Evolutionary conservation across 2,329 filamentous ascomycete species (phyloP), one percentile per base, ranked within the genome.

Genomic region (Chrysoporthe deuterocubensis): DNA sequence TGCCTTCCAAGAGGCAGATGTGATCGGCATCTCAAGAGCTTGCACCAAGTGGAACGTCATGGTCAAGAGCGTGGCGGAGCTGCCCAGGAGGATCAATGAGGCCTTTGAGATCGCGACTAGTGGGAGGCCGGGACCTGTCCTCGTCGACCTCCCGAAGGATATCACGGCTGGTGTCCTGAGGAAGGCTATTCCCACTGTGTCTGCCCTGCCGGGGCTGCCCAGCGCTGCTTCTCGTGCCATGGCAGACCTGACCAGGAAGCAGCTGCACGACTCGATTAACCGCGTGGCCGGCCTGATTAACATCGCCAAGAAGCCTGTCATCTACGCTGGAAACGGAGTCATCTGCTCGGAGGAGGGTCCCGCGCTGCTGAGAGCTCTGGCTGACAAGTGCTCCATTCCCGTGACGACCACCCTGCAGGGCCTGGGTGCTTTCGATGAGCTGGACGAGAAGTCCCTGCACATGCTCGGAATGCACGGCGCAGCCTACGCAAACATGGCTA

Each of bases 31-130:
- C 79, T 97, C 93, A 44, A 88, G 95, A 75, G 90, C 94, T 26
- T 97, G 94, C 85, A 97, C 94, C 73, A 98, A 98, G 84, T 99
- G 96, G 96, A 98, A 98, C 75, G 93, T 97, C 69, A 96, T 98
- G 94, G 93, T 97, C 61, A 97, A 96, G 86, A 95, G 91, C 78
- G 90, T 97, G 66, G 94, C 93, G 62, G 96, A 99, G 81, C 85
- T 99, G 66, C 96, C 96, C 62, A 89, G 92, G 75, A 89, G 95
- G 72, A 98, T 98, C 77, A 97, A 97, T 79, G 96, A 98, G 82
- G 96, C 96, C 61, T 98, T 98, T 76, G 94, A 98, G 82, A 98
- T 98, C 77, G 96, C 96, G 52, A 98, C 93, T 54, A 96, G 91
- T 75, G 96, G 96, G 69, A 89, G 96, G 61, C 96, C 96, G 16